These are phyloP conservation scores for Farysia itapuensis DNA, from an alignment of 1,284 basidiomycete genomes.

Conservation along the genomic window DNA sequence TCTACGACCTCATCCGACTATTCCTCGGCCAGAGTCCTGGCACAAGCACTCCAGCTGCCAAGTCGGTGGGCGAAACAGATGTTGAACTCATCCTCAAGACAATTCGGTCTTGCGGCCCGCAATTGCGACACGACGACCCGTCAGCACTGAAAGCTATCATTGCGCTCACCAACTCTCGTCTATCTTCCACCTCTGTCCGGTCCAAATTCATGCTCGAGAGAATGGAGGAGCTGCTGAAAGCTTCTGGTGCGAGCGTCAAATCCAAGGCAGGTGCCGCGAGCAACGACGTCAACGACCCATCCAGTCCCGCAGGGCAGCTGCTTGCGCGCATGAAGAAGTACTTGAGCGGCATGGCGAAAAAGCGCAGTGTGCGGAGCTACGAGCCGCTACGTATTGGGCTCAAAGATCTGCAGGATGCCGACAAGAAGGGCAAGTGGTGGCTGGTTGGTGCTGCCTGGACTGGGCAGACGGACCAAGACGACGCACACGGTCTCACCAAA, in stretches of 20 bases:
- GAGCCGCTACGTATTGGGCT: slow-evolving; percentile 61
- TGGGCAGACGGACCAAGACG: slow-evolving; percentile 80
- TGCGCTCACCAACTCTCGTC: slow-evolving; percentile 35
- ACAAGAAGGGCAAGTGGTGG: slow-evolving; percentile 97
- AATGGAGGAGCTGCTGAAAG: slow-evolving; percentile 42
- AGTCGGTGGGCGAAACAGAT: slow-evolving; percentile 22
- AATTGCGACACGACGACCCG: slow-evolving; percentile 51
- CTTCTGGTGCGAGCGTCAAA: background rate
- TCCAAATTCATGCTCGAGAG: slow-evolving; percentile 58
- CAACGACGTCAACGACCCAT: slow-evolving; percentile 5
- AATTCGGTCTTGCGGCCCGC: slow-evolving; percentile 63
- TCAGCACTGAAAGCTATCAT: slow-evolving; percentile 52
- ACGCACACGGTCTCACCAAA: slow-evolving; percentile 49
- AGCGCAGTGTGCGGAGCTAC: slow-evolving; percentile 40
- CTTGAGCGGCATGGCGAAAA: slow-evolving; percentile 38
- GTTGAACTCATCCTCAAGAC: slow-evolving; percentile 85
- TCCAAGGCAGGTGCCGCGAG: background rate
- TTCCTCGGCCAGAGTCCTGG: slow-evolving; percentile 66
- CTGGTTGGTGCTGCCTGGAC: slow-evolving; percentile 94
- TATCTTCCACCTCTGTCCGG: slow-evolving; percentile 28
- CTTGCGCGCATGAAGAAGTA: slow-evolving; percentile 49
- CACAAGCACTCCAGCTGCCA: slow-evolving; percentile 20
- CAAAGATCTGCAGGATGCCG: slow-evolving; percentile 79
- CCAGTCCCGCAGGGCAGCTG: slow-evolving; percentile 10
- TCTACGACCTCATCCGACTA: slow-evolving; percentile 85